Evolutionary conservation across 2,329 filamentous ascomycete species (phyloP).

Genomic region (Sporothrix dimorphospora): DNA sequence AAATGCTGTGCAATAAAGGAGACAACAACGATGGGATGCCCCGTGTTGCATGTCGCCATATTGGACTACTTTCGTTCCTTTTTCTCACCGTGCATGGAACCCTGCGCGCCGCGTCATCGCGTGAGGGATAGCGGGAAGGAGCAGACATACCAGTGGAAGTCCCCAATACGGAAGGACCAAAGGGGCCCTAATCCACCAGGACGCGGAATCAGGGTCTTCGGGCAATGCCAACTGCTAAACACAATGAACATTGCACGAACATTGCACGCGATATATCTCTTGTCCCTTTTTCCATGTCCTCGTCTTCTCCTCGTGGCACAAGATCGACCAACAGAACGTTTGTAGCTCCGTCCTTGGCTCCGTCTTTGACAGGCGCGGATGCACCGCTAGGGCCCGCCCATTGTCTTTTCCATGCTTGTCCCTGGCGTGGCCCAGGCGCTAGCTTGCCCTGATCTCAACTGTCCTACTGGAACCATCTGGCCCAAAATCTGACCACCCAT

Average conservation of each 20-base stretch:
- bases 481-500: neutral
- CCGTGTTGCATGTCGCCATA: neutral
- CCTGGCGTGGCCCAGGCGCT: neutral
- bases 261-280: no score
- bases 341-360: neutral
- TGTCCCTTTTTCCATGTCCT: neutral
- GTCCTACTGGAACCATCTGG: neutral
- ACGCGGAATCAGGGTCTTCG: neutral
- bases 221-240: neutral
- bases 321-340: neutral
- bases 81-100: neutral
- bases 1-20: no score
- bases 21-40: neutral
- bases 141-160: neutral
- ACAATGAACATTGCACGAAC: neutral
- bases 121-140: neutral
- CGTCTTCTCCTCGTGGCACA: neutral
- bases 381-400: neutral
- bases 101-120: conserved; percentile 23
- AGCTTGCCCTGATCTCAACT: neutral
- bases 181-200: neutral
- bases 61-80: neutral
- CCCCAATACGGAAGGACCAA: neutral
- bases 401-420: neutral
- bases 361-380: neutral